Base-by-base conservation (phyloP, 345 rosid genomes). In the Turritis glabra region DNA sequence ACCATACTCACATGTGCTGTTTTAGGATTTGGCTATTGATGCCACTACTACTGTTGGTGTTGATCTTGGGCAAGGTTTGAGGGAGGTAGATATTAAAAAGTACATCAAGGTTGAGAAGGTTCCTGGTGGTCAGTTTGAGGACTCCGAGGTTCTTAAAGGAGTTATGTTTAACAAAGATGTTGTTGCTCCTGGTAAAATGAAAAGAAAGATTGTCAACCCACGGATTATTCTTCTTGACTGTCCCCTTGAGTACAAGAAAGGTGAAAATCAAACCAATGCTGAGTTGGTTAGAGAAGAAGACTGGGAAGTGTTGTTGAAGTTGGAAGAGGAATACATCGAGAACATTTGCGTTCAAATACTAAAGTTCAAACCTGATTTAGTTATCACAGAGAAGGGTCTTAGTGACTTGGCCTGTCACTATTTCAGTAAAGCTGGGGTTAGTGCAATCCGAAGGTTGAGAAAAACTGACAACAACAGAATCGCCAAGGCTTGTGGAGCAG, bases 131-230 rank as follows among this genome's bases (percentile, higher is more conserved):
- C 90, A 90, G 81, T 77, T 94, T 75, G 98, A 94, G 44, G 98
- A 94, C 79, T 94, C 96, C 2, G 83, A 43, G 68, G 97, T 91
- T 77, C 96, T 94, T 21, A 91, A 82, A 81, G 97, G 98, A 77
- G 98, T 94, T 66, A 94, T 94, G 98, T 85, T 94, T 64, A 85
- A 88, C 79, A 94, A 94, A 80, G 98, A 94, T 76, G 95, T 94
- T 37, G 90, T 94, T 59, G 90, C 90, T 53, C 98, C 98, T 27
- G 97, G 97, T 7, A 94, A 94, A 85, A 91, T 94, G 98, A 94
- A 85, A 75, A 85, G 98, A 77, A 94, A 88, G 86, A 91, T 94
- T 32, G 75, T 83, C 63, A 90, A 86, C 41, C 98, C 98, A 5
- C 89, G 96, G 3, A 75, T 94, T 72, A 86, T 94, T 73, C 97